phyloP scores from a whole-genome alignment of 1,284 basidiomycete genomes.

The Ustilago cynodontis region DNA sequence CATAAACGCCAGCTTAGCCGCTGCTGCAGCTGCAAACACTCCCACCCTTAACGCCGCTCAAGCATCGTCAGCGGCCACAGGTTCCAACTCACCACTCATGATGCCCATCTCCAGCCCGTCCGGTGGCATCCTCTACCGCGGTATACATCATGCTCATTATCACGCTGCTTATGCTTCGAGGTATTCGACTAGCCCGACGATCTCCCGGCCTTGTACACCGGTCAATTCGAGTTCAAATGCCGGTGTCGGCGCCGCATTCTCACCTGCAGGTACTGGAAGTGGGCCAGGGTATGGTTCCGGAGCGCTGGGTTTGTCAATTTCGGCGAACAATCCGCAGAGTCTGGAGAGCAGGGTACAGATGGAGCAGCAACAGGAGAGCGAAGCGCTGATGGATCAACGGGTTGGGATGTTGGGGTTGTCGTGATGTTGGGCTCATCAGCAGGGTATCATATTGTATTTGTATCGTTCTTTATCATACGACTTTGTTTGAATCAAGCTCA shows the following conservation, averaged over 20 bases:
- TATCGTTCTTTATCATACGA: neutral
- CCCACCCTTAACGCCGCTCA: neutral
- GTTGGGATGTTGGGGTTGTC: constrained; percentile 49
- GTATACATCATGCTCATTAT: constrained; percentile 23
- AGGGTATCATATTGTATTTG: constrained; percentile 21
- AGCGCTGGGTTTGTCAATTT: constrained; percentile 46
- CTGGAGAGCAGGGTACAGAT: constrained; percentile 24
- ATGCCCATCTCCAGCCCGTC: constrained; percentile 41
- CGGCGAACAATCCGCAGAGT: constrained; percentile 38
- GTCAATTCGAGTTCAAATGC: constrained; percentile 14
- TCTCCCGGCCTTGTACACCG: constrained; percentile 41
- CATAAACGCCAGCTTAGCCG: constrained; percentile 16
- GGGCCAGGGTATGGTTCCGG: constrained; percentile 57
- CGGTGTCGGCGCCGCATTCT: constrained; percentile 22
- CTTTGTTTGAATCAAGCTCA: neutral
- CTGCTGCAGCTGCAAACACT: constrained; percentile 8
- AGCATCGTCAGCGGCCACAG: neutral
- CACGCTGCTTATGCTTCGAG: constrained; percentile 16
- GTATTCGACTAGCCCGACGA: constrained; percentile 45
- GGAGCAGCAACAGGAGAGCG: constrained; percentile 41
- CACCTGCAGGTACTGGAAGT: constrained; percentile 38
- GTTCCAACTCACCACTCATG: constrained; percentile 30
- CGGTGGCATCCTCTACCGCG: constrained; percentile 21
- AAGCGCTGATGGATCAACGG: constrained; percentile 44
- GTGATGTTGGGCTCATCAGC: too few relatives aligned